Base-by-base conservation (phyloP, 768 basidiomycete genomes). In the Leccinum truebloodii region DNA sequence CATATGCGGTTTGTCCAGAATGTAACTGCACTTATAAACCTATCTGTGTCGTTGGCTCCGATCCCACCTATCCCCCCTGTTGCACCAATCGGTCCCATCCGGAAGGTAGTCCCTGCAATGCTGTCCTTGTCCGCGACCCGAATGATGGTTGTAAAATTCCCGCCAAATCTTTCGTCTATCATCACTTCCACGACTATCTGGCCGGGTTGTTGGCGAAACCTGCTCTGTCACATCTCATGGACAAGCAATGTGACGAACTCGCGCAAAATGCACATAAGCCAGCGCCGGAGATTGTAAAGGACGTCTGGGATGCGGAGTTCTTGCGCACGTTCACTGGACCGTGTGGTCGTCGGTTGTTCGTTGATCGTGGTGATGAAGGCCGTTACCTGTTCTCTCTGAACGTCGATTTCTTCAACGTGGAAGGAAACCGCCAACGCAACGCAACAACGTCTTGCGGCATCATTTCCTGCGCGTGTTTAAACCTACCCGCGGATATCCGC, bases 371-470 rank as follows among this genome's bases (percentile, higher is more conserved):
- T 9, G 20, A 22, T n/a, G 34, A 53, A 53, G 52, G 52, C 7
- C 20, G 14, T 4, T 53, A 10, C 20, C 34, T 53, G 1, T 73
- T 76, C 57, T 63, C 65, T 1, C 57, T 76, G 4, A 63, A 73
- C 9, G 24, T 76, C 3, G 73, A 78, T 59, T 72, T 72, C 49
- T 78, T 79, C 63, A 73, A 76, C 53, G 65, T 75, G 0, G 61
- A 77, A 35, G 67, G 72, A 3, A 68, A 65, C 6, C 60, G 35
- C 18, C 63, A 64, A 26, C 52, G 62, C n/a, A 72, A 75, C 46
- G 67, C 68, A 32, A 64, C 59, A 12, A 58, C 65, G 2, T 77
- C 75, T 0, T 60, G 69, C 22, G 73, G 76, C 7, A 55, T 77
- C 10, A 71, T 78, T 9, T 71, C 72, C 6, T 61, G 74, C 44